Evolutionary conservation across 202 grass and related monocot species (phyloP), one percentile per base, ranked within the genome.

Genomic region (Schoenoplectus tabernaemontani): DNA sequence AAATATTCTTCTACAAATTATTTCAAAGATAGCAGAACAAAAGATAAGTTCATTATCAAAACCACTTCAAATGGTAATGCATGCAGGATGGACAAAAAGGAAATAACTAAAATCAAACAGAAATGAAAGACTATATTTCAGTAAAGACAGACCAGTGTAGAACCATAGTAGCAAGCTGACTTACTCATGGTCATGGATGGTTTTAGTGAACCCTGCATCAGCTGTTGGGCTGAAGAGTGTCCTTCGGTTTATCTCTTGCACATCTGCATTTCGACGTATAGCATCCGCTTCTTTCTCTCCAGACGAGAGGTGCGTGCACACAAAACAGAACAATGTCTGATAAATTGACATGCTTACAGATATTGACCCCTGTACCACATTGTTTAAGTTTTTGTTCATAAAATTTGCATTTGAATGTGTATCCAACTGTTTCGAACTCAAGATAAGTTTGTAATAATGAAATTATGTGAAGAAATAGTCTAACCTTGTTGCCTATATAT

Each of bases 271-370:
- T 39, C 96, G 77, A 30, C 82, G 89, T 39, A 86, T 66, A 34
- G 86, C 83, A 89, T 96, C 88, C 53, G 65, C 81, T 24, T 83
- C 33, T 84, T 87, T 92, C 70, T 99, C 89, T 33, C 91, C 91
- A 41, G 96, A 82, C 1, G 96, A 83, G 30, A 96, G 90, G 57
- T 99, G 96, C 34, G 26, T 85, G 77, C 96, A 99, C 59, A 95
- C 83, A 79, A 99, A 96, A 83, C 92, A 99, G 84, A 99, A 93
- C 85, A 91, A 76, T 37, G 96, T 99, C 86, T 99, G 96, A 81
- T 99, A 88, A 30, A 99, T 76, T 10, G 96, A 99, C 92, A 96
- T 96, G 90, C 92, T 99, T 59, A 90, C 92, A 1, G 96, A 93
- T 82, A 99, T 85, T 0, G 96, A 84, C 0, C 96, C 96, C 89